Evolutionary conservation across 2,329 filamentous ascomycete genomes (phyloP), one percentile per base, ranked within the genome.

Genomic region (Trichoderma asperellum): DNA sequence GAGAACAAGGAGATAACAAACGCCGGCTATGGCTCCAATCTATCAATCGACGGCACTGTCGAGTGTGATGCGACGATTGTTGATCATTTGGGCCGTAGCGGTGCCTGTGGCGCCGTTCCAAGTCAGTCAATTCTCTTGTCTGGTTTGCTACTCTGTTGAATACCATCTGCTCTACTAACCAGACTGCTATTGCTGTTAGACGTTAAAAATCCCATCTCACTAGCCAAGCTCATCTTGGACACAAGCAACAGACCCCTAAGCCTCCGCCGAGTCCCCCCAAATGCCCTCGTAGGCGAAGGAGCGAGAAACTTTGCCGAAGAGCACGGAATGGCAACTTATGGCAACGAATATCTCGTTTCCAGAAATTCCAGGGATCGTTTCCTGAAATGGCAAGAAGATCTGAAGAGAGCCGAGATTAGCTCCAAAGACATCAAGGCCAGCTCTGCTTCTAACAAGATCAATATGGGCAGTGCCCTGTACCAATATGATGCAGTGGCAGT

Each of bases 1-100:
- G 96, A 99, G 81, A 93, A 99, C 77, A 90, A 92, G 69, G 94
- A 97, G 75, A 96, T 99, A 73, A 99, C 96, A 43, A 99, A 99
- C 78, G 92, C 95, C 47, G 96, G 96, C 0, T 98, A 92, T 77
- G 96, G 96, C 58, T 99, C 96, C 81, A 99, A 99, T 75, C 83
- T 99, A 29, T 91, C 93, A 56, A 92, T 97, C 72, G 91, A 97
- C 74, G 96, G 96, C 1, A 88, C 89, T 1, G 96, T 98, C 14
- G 96, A 99, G 79, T 96, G 94, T 74, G 96, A 99, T 83, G 96
- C 96, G 68, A 94, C 93, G 0, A 88, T 99, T 66, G 92, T 99
- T 52, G 94, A 99, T 76, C 92, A 98, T 77, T 83, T 91, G 62
- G 96, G 96, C 53, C 89, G 94, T 72, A 98, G 95, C 78, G 96